These are phyloP conservation scores for Aspergillus panamensis DNA, from an alignment of 495 filamentous ascomycete species.

Conservation along the genomic window DNA sequence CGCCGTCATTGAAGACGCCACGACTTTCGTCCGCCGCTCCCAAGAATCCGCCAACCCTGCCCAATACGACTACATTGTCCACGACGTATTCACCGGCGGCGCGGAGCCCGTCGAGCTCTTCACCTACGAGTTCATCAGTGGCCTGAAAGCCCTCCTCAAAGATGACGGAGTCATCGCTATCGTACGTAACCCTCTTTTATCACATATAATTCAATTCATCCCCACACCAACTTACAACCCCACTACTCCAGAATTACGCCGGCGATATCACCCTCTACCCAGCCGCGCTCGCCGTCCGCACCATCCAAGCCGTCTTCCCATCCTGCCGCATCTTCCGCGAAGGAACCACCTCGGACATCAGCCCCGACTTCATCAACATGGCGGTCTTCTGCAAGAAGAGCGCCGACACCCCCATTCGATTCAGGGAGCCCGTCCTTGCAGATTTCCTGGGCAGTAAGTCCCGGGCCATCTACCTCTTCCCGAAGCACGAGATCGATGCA, in stretches of 20 bases:
- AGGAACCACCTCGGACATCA: conserved; percentile 48
- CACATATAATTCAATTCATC: too few relatives aligned
- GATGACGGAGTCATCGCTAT: conserved; percentile 84
- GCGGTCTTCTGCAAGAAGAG: conserved; percentile 58
- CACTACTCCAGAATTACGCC: conserved; percentile 82
- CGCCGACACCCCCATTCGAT: conserved; percentile 47
- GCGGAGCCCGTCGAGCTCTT: conserved; percentile 87
- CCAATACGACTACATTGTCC: conserved; percentile 85
- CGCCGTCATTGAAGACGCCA: conserved; percentile 75
- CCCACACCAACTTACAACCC: conserved; percentile 12
- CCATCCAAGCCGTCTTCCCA: conserved; percentile 69
- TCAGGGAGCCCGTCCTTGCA: conserved; percentile 60
- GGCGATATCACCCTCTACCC: conserved; percentile 76
- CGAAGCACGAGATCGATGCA: conserved; percentile 66
- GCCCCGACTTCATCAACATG: conserved; percentile 83
- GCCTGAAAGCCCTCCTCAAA: conserved; percentile 65
- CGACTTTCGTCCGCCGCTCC: conserved; percentile 62
- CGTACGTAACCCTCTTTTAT: conserved; percentile 50
- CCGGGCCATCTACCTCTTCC: conserved; percentile 64
- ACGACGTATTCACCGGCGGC: conserved; percentile 98
- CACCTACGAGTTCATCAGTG: conserved; percentile 73
- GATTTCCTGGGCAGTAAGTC: conserved; percentile 73
- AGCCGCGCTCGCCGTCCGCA: conserved; percentile 66
- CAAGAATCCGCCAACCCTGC: conserved; percentile 39
- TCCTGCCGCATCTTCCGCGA: conserved; percentile 84